Evolutionary conservation across 441 rosid genomes (phyloP).

Genomic region (Erodium texanum): DNA sequence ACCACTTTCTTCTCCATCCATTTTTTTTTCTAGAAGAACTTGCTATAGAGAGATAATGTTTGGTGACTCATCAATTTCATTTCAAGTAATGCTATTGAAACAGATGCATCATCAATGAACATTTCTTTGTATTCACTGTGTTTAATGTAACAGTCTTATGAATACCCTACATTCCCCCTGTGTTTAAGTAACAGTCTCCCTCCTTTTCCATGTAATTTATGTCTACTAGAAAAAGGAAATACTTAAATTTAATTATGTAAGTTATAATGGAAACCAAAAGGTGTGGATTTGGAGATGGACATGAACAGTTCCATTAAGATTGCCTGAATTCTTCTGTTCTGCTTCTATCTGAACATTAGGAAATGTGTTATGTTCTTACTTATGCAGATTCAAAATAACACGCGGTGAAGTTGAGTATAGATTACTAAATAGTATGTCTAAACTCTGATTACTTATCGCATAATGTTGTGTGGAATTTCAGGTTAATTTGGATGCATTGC

Average conservation of each 20-base stretch:
- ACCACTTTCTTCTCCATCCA: background rate
- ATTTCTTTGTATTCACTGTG: background rate
- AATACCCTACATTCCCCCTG: too few species aligned
- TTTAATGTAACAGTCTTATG: background rate
- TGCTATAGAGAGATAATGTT: background rate
- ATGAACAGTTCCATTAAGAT: background rate
- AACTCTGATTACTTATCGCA: background rate
- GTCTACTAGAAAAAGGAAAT: background rate
- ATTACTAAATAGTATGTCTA: too few species aligned
- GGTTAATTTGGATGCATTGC: conserved; percentile 49
- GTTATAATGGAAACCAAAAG: background rate
- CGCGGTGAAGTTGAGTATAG: background rate
- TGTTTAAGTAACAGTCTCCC: too few species aligned
- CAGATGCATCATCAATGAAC: background rate
- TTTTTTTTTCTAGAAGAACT: background rate
- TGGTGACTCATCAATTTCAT: background rate
- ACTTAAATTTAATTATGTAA: background rate
- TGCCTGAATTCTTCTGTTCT: background rate
- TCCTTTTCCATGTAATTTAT: background rate
- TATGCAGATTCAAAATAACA: background rate
- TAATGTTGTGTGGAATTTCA: conserved; percentile 22
- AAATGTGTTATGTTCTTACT: background rate
- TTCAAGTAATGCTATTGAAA: background rate
- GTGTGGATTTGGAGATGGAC: background rate
- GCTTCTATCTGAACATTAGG: background rate